Base-by-base conservation (phyloP, 1,284 basidiomycete species). In the Marasmius sp. region DNA sequence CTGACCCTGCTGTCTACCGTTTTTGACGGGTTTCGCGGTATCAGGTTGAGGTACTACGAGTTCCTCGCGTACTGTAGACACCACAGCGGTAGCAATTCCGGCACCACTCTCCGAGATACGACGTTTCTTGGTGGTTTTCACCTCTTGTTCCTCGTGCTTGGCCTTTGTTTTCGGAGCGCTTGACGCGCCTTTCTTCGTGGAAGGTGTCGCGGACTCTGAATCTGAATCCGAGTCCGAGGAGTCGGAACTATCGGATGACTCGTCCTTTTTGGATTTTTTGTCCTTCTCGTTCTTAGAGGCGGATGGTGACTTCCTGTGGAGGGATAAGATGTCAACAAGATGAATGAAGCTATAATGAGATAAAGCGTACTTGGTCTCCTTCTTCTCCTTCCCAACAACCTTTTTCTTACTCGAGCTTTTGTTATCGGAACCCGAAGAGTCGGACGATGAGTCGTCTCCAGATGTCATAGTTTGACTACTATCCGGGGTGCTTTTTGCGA, bases 71-170 rank as follows among this genome's bases (percentile, higher is more conserved):
- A 37, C 59, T 37, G 65, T 68, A 20, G 64, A 67, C 8, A 74
- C 69, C 8, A 75, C 74, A 27, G 81, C 79, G 3, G 83, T 86
- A 7, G 76, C 66, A 7, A 85, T 77, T n/a, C 83, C 79, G 38
- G 76, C 69, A 20, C 86, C 86, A 56, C 72, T 77, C 61, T 80
- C 78, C 38, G 79, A 77, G 2, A 78, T 83, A 60, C 83, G 83
- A 48, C 83, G 85, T 70, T 86, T 91, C 73, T 91, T 91, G 1
- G 77, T 76, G 10, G 78, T 73, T 57, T 74, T 78, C 1, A 61
- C 54, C 9, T 64, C 57, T 45, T 58, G 7, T 56, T 47, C 52
- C 36, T 22, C 16, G 11, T 16, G 10, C 22, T 58, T 45, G 20
- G 20, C 1, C 22, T 18, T 54, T 7, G 57, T 27, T 18, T n/a